A percentile compares a stretch with the other conserved stretches of the same genome.
These are phyloP conservation scores for Annulohypoxylon nitens DNA, from an alignment of 495 filamentous ascomycete genomes.

Conservation along the genomic window DNA sequence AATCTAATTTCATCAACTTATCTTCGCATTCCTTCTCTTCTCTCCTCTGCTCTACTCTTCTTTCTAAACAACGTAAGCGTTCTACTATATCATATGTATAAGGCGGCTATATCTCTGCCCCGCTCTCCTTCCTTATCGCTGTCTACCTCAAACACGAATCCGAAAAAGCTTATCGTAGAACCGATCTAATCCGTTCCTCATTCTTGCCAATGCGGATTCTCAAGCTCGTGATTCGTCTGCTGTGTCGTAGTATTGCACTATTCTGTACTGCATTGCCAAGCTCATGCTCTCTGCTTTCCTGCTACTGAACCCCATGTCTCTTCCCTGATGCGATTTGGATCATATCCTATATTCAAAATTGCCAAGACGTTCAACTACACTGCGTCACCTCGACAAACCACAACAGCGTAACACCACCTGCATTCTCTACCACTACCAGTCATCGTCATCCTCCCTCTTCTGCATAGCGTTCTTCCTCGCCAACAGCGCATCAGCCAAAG, in stretches of 20 bases:
- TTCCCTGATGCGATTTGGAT: background rate
- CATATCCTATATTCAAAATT: conserved; percentile 8
- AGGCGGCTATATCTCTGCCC: conserved; percentile 30
- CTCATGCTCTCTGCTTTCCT: background rate
- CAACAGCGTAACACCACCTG: too few relatives aligned
- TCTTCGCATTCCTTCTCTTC: conserved; percentile 11
- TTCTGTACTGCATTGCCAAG: background rate
- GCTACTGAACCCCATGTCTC: background rate
- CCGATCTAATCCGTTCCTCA: conserved; percentile 1
- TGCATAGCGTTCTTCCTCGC: conserved; percentile 75
- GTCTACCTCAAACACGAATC: background rate
- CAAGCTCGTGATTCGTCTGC: conserved; percentile 19
- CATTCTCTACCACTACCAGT: conserved; percentile 62
- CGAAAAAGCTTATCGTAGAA: background rate
- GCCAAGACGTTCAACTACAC: background rate
- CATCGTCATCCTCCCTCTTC: conserved; percentile 79
- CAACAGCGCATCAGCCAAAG: conserved; percentile 84
- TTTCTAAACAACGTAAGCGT: conserved; percentile 33
- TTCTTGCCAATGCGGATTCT: conserved; percentile 36
- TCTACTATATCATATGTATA: conserved; percentile 37
- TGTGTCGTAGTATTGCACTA: background rate
- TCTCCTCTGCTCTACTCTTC: conserved; percentile 16
- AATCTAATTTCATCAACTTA: conserved; percentile 18
- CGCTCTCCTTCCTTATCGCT: background rate
- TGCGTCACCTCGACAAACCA: too few relatives aligned